phyloP scores from a whole-genome alignment of 2,329 filamentous ascomycete species.

The Fusarium tanahbumbuense region DNA sequence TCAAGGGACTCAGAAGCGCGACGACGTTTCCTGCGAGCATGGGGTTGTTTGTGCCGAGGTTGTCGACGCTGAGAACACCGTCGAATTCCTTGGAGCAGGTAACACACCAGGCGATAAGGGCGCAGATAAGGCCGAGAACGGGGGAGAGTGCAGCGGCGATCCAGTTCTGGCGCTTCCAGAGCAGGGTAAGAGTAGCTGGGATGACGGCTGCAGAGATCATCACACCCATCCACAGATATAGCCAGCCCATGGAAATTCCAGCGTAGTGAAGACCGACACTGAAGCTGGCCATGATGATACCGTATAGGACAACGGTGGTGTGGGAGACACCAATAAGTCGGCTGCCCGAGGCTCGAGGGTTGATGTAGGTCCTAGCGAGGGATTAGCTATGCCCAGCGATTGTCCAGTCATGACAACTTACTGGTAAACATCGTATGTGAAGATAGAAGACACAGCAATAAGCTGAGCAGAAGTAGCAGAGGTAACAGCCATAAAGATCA shows the following conservation, averaged over 20 bases:
- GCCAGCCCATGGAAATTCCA: constrained; percentile 86
- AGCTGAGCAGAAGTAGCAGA: constrained; percentile 84
- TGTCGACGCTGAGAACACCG: constrained; percentile 75
- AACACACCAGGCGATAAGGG: constrained; percentile 80
- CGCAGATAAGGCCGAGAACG: constrained; percentile 72
- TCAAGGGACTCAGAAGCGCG: constrained; percentile 79
- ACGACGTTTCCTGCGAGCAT: constrained; percentile 91
- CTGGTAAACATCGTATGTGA: constrained; percentile 49
- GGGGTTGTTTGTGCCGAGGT: constrained; percentile 84
- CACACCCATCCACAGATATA: constrained; percentile 91
- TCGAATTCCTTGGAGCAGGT: constrained; percentile 74
- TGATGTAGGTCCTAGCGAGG: constrained; percentile 59
- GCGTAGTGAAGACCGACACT: constrained; percentile 79
- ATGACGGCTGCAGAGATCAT: constrained; percentile 89
- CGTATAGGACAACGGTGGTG: constrained; percentile 75
- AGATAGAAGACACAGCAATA: constrained; percentile 88
- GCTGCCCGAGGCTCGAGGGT: constrained; percentile 79
- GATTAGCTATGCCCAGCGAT: accelerated
- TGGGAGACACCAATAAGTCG: constrained; percentile 85
- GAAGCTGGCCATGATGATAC: constrained; percentile 80
- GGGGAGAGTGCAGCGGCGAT: constrained; percentile 76
- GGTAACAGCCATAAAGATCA: constrained; percentile 73
- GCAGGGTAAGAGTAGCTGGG: constrained; percentile 81
- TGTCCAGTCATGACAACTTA: neutral
- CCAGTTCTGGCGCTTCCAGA: constrained; percentile 84